Percentiles rank a stretch among this genome's conserved stretches.
These are phyloP conservation scores for Clavulina sp. DNA, from an alignment of 768 basidiomycete genomes.

Conservation along the genomic window DNA sequence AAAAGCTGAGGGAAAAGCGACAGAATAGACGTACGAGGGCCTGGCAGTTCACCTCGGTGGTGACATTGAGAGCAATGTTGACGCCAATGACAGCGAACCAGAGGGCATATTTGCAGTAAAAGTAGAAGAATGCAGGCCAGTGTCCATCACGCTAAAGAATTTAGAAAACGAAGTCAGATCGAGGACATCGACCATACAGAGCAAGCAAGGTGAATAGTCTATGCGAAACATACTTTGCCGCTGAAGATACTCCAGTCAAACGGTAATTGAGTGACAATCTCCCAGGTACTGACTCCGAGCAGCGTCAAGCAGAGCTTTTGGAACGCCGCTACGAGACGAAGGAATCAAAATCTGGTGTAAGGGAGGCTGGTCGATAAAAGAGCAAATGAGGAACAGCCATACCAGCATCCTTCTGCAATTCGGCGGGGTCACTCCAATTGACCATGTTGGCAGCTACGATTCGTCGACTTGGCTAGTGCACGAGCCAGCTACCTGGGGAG, in stretches of 20 bases:
- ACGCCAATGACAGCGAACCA: conserved; percentile 8
- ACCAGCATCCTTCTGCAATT: conserved; percentile 2
- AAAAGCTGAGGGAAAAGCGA: background rate
- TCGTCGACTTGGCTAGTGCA: background rate
- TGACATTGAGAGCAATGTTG: conserved; percentile 9
- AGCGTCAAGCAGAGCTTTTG: conserved; percentile 3
- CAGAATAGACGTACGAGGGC: conserved; percentile 14
- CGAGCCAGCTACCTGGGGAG: background rate
- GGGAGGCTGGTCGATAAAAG: background rate
- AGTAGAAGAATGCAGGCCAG: conserved; percentile 8
- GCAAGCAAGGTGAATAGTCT: background rate
- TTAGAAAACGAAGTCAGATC: background rate
- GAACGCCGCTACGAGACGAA: conserved; percentile 4
- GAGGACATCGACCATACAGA: background rate
- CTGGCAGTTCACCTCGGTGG: conserved; percentile 25
- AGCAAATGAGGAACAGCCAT: background rate
- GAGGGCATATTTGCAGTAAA: conserved; percentile 9
- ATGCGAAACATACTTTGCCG: background rate
- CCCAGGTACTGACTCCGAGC: conserved; percentile 8
- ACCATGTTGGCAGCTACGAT: background rate
- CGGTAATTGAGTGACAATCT: conserved; percentile 4
- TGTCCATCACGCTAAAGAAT: conserved; percentile 3
- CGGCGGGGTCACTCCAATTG: conserved; percentile 7
- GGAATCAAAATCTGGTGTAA: background rate
- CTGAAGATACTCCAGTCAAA: conserved; percentile 8